Base-by-base conservation (phyloP, 768 basidiomycete species). In the Candolleomyces aberdarensis region DNA sequence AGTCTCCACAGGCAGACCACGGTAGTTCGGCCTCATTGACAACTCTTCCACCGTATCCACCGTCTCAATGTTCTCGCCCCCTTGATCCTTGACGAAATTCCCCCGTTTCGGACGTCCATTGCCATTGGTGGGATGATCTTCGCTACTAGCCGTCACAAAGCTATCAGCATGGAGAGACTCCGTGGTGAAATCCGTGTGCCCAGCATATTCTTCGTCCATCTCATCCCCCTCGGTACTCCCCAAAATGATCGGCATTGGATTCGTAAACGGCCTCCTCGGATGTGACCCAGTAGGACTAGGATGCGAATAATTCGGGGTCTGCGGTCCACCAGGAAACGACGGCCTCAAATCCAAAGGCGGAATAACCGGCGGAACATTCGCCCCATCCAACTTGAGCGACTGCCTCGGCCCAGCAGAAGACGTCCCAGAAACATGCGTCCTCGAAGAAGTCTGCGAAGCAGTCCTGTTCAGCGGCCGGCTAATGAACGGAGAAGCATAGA, bases 381-480 rank as follows among this genome's bases (percentile, higher is more conserved):
- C 5, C 9, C n/a, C 57, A 11, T 15, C 43, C 17, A 49, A 41
- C 46, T 52, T 59, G 29, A 41, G 7, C 7, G 58, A 57, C 6
- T 20, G 57, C 31, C 15, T 51, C 22, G 20, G 29, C 17, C 52
- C 32, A 10, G 40, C 44, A 13, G 56, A 46, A 43, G 44, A 54
- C 31, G 63, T 57, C n/a, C 59, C 29, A 22, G 51, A 63, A 22
- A 59, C 53, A 59, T 86, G 82, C 1, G 84, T 86, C 48, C 80
- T 80, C 15, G 85, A 85, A 1, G 88, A 89, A 1, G 81, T 83
- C 60, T 87, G 79, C 26, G 86, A 88, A 47, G 82, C 75, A 5
- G 88, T 85, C 39, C 88, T 78, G 66, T 88, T 90, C 59, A 89
- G 71, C 13, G 83, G 85, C 2, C 89, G 82, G 6, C 82, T 78